A percentile compares a stretch with the other conserved stretches of the same genome.
These are phyloP conservation scores for Ophiostoma sp. DNA, from an alignment of 2,329 filamentous ascomycete species.

Conservation along the genomic window DNA sequence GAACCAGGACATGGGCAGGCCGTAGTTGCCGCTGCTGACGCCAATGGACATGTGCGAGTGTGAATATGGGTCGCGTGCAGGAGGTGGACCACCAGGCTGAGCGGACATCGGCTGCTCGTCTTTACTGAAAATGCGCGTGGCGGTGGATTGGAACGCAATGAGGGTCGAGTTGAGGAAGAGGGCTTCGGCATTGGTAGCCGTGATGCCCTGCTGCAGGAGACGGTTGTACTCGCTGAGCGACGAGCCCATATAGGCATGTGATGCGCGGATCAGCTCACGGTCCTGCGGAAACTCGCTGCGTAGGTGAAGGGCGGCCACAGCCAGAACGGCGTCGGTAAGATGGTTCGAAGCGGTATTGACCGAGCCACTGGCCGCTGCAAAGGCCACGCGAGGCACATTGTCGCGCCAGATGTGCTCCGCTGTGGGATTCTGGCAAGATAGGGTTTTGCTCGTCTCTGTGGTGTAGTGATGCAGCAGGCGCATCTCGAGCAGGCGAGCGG, in stretches of 20 bases:
- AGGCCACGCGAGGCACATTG: constrained; percentile 61
- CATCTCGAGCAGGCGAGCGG: constrained; percentile 57
- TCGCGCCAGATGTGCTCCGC: constrained; percentile 61
- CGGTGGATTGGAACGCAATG: constrained; percentile 66
- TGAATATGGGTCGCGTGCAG: constrained; percentile 11
- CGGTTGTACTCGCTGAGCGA: constrained; percentile 61
- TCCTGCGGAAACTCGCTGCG: constrained; percentile 59
- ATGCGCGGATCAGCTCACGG: constrained; percentile 59
- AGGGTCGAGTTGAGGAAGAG: constrained; percentile 63
- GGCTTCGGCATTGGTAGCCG: constrained; percentile 59
- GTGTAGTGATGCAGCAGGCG: constrained; percentile 66
- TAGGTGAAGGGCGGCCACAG: constrained; percentile 63
- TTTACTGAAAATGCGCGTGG: constrained; percentile 62
- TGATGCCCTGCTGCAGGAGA: constrained; percentile 57
- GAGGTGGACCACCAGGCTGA: constrained; percentile 3
- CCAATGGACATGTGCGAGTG: constrained; percentile 22
- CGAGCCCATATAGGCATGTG: constrained; percentile 65
- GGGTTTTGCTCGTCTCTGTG: constrained; percentile 59
- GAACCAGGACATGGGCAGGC: constrained; percentile 64
- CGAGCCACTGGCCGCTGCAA: constrained; percentile 44
- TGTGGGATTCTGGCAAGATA: constrained; percentile 53
- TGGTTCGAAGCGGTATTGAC: constrained; percentile 45
- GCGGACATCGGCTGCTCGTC: constrained; percentile 43
- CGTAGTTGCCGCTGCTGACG: constrained; percentile 45
- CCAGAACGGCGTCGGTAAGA: constrained; percentile 63